Percentiles rank a stretch among this genome's conserved stretches.
These are phyloP conservation scores for Galerina marginata DNA, from an alignment of 768 basidiomycete genomes.

Conservation along the genomic window DNA sequence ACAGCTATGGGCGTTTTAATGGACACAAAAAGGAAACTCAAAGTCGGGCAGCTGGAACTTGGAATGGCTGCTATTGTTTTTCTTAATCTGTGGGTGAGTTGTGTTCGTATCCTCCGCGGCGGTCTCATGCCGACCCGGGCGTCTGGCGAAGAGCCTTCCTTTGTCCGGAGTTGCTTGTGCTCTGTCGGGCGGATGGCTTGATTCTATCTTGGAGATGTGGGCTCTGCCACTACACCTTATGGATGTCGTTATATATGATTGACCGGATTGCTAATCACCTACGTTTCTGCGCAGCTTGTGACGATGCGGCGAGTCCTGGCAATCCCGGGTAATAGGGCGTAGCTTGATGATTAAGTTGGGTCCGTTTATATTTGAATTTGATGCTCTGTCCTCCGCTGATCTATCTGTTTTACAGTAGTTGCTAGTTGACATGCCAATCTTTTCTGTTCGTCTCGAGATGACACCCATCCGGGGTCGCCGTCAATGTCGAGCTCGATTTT, in stretches of 20 bases:
- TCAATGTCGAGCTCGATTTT: neutral
- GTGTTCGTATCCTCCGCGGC: neutral
- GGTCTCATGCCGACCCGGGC: constrained; percentile 5
- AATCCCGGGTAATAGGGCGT: too few species aligned
- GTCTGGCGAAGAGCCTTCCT: constrained; percentile 12
- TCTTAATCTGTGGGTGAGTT: neutral
- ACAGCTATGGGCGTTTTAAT: constrained; percentile 2
- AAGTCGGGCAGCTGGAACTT: neutral
- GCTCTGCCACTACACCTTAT: too few species aligned
- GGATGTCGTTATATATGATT: too few species aligned
- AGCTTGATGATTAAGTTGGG: neutral
- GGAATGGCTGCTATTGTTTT: neutral
- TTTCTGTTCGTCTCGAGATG: constrained; percentile 5
- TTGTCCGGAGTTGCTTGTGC: neutral
- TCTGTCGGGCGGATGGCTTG: too few species aligned
- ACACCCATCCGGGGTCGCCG: constrained; percentile 4
- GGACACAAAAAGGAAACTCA: neutral
- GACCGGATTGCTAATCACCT: neutral
- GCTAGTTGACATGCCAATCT: constrained; percentile 15
- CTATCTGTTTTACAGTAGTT: neutral
- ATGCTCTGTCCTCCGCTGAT: neutral
- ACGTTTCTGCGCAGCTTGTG: neutral
- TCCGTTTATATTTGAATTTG: neutral
- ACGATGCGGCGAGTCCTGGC: too few species aligned
- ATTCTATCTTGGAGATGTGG: too few species aligned